Conservation (phyloP, 140 eudicot genomes). For the Senecio squalidus region DNA sequence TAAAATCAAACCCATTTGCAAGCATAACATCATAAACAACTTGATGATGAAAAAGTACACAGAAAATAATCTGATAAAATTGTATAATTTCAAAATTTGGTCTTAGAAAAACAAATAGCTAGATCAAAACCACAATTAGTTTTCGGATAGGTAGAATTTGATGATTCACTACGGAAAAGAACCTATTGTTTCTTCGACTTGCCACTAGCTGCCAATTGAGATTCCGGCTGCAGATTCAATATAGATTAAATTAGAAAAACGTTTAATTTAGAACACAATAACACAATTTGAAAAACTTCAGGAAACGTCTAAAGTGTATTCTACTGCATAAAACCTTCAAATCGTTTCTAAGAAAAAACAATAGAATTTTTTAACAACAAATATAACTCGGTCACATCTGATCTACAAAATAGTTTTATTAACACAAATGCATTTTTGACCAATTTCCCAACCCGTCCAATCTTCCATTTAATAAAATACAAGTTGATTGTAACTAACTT, state of each 20-base stretch:
- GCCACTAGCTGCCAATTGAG: constrained; percentile 22
- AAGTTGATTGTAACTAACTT: no score
- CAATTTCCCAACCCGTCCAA: no score
- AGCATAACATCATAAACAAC: constrained; percentile 6
- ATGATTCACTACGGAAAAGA: background rate
- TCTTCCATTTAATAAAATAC: no score
- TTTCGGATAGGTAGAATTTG: background rate
- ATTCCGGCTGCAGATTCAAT: constrained; percentile 13
- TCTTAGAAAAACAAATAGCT: background rate
- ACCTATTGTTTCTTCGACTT: constrained; percentile 14
- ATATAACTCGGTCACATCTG: no score
- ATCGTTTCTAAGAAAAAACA: no score
- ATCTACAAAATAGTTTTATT: no score
- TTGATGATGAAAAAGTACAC: background rate
- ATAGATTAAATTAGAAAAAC: background rate
- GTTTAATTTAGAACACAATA: background rate
- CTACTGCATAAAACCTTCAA: background rate
- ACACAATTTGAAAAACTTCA: background rate
- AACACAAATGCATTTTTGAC: no score
- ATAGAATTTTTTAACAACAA: no score
- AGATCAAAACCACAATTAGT: no score
- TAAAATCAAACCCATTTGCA: background rate
- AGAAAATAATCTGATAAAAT: background rate
- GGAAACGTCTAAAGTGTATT: background rate
- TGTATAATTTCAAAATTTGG: background rate